Conservation (phyloP, 2,329 filamentous ascomycete species). For the Fusarium nematophilum region DNA sequence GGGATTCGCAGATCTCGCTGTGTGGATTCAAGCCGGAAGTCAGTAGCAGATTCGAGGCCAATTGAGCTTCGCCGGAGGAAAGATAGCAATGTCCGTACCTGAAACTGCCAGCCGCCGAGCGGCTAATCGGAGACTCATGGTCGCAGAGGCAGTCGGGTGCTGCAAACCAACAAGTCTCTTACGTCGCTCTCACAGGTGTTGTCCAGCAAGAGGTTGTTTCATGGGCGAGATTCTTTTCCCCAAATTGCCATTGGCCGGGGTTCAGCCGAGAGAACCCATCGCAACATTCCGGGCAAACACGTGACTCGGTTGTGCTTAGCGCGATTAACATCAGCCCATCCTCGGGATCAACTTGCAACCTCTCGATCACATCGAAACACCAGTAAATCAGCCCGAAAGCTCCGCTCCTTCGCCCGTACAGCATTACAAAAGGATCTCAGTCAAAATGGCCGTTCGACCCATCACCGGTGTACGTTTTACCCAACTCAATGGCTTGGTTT, state of each 20-base stretch:
- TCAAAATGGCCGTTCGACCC: constrained; percentile 66
- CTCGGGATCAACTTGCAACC: constrained; percentile 42
- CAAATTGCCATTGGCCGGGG: constrained; percentile 26
- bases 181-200: constrained; percentile 28
- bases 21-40: constrained; percentile 16
- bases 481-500: constrained; percentile 47
- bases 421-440: constrained; percentile 38
- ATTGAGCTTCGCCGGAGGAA: constrained; percentile 26
- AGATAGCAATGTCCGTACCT: constrained; percentile 58
- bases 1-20: constrained; percentile 39
- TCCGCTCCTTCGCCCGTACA: constrained; percentile 35
- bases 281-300: constrained; percentile 36
- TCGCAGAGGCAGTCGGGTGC: constrained; percentile 34
- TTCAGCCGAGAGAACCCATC: constrained; percentile 37
- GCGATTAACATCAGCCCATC: constrained; percentile 52
- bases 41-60: constrained; percentile 28
- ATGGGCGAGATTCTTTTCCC: constrained; percentile 44
- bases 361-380: constrained; percentile 42
- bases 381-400: constrained; percentile 34
- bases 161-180: constrained; percentile 38
- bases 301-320: constrained; percentile 45
- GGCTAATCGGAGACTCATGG: constrained; percentile 75
- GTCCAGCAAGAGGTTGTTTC: constrained; percentile 22
- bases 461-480: constrained; percentile 68
- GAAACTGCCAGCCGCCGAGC: constrained; percentile 69